phyloP scores from a whole-genome alignment of 148 eudicot species.

The Agrostemma githago region DNA sequence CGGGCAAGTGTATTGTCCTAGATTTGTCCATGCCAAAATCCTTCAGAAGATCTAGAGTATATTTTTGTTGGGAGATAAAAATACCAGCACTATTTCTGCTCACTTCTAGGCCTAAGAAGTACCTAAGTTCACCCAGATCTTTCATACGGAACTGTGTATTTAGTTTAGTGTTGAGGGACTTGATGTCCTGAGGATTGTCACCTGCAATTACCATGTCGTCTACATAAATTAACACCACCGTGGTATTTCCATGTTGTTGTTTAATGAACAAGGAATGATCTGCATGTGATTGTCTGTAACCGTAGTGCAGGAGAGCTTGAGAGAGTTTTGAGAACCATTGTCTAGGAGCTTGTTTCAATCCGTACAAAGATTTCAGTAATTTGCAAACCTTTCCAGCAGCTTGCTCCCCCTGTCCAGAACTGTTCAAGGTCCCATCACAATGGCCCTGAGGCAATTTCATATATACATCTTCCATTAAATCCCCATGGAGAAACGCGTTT shows the following conservation, averaged over 20 bases:
- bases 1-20: no score
- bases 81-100: not conserved
- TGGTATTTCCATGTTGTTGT: not conserved
- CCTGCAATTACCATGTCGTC: not conserved
- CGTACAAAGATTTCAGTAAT: not conserved
- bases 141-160: not conserved
- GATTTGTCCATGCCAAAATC: not conserved
- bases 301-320: not conserved
- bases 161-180: not conserved
- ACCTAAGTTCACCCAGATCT: not conserved
- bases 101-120: not conserved
- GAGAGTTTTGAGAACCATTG: conserved; percentile 5
- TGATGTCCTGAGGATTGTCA: not conserved
- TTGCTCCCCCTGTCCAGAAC: not conserved
- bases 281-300: not conserved
- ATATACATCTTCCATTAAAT: not conserved
- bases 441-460: not conserved
- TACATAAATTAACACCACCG: not conserved
- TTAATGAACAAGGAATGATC: conserved; percentile 5
- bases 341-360: not conserved
- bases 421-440: not conserved
- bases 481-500: not conserved
- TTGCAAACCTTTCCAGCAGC: not conserved
- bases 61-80: not conserved
- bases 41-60: not conserved